Percentiles rank a stretch among this genome's conserved stretches.
These are phyloP conservation scores for Spirogloea muscicola DNA, from an alignment of 139 green algal genomes.

Conservation along the genomic window DNA sequence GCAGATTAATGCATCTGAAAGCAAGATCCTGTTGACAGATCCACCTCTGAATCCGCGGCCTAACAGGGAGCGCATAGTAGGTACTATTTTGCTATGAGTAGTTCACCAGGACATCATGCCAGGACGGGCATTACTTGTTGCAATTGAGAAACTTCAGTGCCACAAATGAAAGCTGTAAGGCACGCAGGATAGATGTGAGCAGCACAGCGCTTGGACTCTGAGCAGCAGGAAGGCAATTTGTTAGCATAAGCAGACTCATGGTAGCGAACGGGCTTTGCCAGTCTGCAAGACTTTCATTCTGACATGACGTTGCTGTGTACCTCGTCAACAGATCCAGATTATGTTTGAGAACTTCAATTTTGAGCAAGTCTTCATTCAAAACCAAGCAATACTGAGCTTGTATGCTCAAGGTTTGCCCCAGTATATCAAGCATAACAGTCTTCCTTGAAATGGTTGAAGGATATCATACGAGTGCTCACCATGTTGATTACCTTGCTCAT, in stretches of 20 bases:
- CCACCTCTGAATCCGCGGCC: constrained; percentile 59
- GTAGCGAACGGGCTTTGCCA: too few species aligned
- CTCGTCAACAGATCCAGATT: constrained; percentile 45
- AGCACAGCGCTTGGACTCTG: too few species aligned
- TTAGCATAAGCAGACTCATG: not conserved
- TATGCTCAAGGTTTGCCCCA: constrained; percentile 64
- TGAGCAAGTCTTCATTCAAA: constrained; percentile 59
- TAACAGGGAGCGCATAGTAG: constrained; percentile 60
- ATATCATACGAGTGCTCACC: too few species aligned
- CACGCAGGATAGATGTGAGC: too few species aligned
- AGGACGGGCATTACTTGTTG: not conserved
- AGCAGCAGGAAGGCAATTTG: not conserved
- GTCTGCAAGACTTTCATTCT: too few species aligned
- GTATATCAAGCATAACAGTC: too few species aligned
- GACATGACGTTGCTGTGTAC: too few species aligned
- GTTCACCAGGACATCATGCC: not conserved
- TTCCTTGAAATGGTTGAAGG: too few species aligned
- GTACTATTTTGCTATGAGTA: not conserved
- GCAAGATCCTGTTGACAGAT: constrained; percentile 71
- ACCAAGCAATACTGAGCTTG: constrained; percentile 78
- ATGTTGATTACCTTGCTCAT: too few species aligned
- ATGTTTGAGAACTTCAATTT: constrained; percentile 77
- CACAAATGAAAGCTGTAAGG: not conserved
- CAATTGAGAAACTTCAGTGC: too few species aligned
- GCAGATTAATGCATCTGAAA: constrained; percentile 43